Evolutionary conservation across 306 rosid genomes (phyloP), one percentile per base, ranked within the genome.

Genomic region (Datisca glomerata): DNA sequence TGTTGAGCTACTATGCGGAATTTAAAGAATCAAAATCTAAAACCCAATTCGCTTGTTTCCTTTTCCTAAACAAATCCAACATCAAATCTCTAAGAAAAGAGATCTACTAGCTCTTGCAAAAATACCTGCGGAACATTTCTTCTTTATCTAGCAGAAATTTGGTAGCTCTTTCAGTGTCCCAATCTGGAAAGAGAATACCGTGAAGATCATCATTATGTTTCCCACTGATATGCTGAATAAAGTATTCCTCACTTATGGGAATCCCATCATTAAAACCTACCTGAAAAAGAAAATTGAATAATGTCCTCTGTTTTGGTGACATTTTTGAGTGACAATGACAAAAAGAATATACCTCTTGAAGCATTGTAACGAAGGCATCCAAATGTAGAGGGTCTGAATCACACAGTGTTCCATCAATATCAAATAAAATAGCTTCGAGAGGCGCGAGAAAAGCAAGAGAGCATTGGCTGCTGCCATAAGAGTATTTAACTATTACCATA

Each of bases 331-430:
- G 11, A 12, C 11, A 28, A 28, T 28, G 10, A 28, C 2, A 8
- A 11, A 31, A 31, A 31, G 24, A 24, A 2, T 0, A 1, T 24
- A 73, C 75, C 59, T 64, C 53, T 56, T 59, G 63, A 68, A 73
- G 80, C 69, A 63, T 59, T 43, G 55, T 29, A 12, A 59, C 56
- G 47, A 55, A 73, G 40, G 75, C 75, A 19, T 41, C 25, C 24
- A 48, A 67, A 21, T 67, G 71, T 35, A 59, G 43, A 12, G 74
- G 74, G 49, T 67, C 68, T 10, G 68, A 67, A 51, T 67, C 79
- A 34, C 74, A 67, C 22, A 72, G 35, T 16, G 68, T 72, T 45
- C 74, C 79, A 49, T 72, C 74, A 28, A 72, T 63, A 33, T 72
- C 74, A 43, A 72, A 72, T 18, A 67, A 68, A 64, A 73, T 56